Evolutionary conservation across 2,329 filamentous ascomycete species (phyloP), one percentile per base, ranked within the genome.

Genomic region (Cytospora piceicola): DNA sequence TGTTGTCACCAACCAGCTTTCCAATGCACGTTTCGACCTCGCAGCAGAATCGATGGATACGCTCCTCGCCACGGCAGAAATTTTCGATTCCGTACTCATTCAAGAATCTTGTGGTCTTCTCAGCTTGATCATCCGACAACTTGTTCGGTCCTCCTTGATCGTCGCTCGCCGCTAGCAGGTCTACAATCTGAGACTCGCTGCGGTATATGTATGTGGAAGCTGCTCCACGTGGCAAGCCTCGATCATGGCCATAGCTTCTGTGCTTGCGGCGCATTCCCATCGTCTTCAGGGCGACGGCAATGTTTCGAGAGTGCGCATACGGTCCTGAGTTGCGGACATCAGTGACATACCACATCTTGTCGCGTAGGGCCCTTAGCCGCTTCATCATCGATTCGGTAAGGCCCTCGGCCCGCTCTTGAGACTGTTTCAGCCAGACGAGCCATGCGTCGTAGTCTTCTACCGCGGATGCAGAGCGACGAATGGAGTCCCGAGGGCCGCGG

Each of bases 261-360:
- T 82, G 83, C 61, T 82, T 83, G 66, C 88, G 83, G 68, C 87
- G 83, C 77, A 87, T 81, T 68, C 89, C 91, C 95, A 99, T 98
- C 9, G 91, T 93, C 77, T 95, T 96, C 58, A 99, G 81, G 5
- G 94, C 95, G 67, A 91, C 85, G 7, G 93, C 92, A 56, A 98
- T 90, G 69, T 94, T 92, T 66, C 90, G 89, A 49, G 92, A 93
- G 71, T 96, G 90, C 67, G 95, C 92, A 72, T 97, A 98, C 12
- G 89, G 88, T 58, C 89, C 91, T 4, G 95, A 97, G 72, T 94
- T 94, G 68, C 92, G 90, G 32, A 98, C 94, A 75, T 97, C 93
- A 1, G 92, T 94, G 67, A 95, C 91, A 75, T 96, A 99, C 95
- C 95, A 99, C 92, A 98, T 97, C 82, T 98, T 98, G 75, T 97